Conservation (phyloP, 805 yeast species). For the Zygotorulaspora florentina region DNA sequence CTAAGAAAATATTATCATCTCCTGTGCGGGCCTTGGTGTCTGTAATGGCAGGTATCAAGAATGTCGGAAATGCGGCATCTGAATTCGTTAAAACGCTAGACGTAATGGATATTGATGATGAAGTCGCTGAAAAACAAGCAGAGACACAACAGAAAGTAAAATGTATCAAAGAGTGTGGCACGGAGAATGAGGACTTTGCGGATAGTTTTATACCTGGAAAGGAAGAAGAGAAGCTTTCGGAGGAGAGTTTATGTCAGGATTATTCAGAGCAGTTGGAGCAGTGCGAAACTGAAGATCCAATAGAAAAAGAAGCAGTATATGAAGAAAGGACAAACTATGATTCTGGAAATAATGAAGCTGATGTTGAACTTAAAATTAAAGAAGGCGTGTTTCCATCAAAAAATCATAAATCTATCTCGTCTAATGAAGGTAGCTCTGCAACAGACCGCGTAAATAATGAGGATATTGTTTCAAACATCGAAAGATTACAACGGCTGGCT, state of each 20-base stretch:
- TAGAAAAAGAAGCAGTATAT: not conserved
- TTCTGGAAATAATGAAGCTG: not conserved
- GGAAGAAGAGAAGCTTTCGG: too few relatives aligned
- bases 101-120: constrained; percentile 9
- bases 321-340: not conserved
- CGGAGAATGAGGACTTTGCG: not conserved
- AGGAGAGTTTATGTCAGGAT: too few relatives aligned
- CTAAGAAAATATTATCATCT: constrained; percentile 10
- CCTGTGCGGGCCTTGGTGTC: constrained; percentile 15
- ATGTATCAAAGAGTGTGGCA: not conserved
- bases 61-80: constrained; percentile 15
- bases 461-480: constrained; percentile 4
- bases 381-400: not conserved
- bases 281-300: too few relatives aligned
- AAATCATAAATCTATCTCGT: too few relatives aligned
- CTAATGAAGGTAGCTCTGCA: too few relatives aligned
- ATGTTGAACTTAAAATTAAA: not conserved
- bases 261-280: too few relatives aligned
- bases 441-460: not conserved
- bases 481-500: constrained; percentile 7
- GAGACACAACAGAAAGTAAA: not conserved
- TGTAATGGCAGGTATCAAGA: constrained; percentile 14
- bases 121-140: not conserved
- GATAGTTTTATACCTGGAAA: too few relatives aligned
- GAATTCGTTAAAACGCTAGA: constrained; percentile 17